Evolutionary conservation across 139 green algal genomes (phyloP), one percentile per base, ranked within the genome.

Genomic region (Chlorella vulgaris): DNA sequence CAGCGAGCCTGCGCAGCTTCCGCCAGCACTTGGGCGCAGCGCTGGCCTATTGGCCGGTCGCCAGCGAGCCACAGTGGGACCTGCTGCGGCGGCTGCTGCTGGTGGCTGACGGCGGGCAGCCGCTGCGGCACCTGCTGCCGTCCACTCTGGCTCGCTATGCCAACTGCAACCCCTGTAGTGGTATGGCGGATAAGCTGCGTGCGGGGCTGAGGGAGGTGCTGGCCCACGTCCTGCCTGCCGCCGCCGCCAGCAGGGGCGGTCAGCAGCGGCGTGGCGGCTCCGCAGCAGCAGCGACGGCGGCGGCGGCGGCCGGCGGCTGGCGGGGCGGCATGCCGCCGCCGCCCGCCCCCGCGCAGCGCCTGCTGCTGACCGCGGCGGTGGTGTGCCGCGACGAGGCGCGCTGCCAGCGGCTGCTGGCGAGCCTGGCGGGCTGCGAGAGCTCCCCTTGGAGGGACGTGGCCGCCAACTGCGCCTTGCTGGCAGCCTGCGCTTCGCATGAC

Each of bases 401-500:
- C 73, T 69, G 73, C 73, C 19, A 7, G 7, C 26, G 10, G 5
- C 35, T 79, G 33, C 73, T 79, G 51, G 53, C 35, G 0, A 53
- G 24, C 33, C 50, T 79, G 53, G 28, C 24, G 5, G 35, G 28
- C 29, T 28, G 29, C 35, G n/a, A 35, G 3, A 35, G 26, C 7
- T 4, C 33, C 51, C 73, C 53, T 18, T 67, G 73, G 73, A 7
- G 3, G 1, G n/a, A 39, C 35, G 19, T 35, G 0, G 28, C 36
- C 24, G 73, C 51, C 22, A 69, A 79, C 26, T 42, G 50, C 26
- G 28, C 53, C 1, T 53, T 79, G 51, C 73, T 79, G 51, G 33
- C 40, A 26, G 39, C 73, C 1, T 50, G 51, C 24, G 73, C 73
- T 53, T 50, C 73, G 73, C 73, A 79, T 26, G 73, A 79, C 53